Base-by-base conservation (phyloP, 345 rosid species). In the Eucalyptus urophylla region DNA sequence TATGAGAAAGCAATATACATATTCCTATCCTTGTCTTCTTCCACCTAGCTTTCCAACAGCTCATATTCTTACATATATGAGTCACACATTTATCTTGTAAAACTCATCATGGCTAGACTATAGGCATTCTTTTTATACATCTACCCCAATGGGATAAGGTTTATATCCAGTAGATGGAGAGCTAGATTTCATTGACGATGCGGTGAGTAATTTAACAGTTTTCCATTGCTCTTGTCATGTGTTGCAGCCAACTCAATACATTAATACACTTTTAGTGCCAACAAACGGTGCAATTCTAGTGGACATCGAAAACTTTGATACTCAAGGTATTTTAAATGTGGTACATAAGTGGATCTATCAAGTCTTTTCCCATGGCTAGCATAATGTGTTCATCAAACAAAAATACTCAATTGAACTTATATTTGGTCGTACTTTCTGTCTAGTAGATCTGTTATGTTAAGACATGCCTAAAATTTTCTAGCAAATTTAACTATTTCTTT, bases 231-330 rank as follows among this genome's bases (percentile, higher is more conserved):
- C 58, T 86, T 86, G 56, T 44, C 14, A 53, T 29, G n/a, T 76
- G 90, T 53, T 95, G 94, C 96, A 96, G 98, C 96, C 96, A 72
- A 92, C 93, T 90, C 92, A 94, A 90, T 96, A 97, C 90, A 91
- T 97, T 90, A 96, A 95, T 90, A 94, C 97, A 16, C 92, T 97
- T 90, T 91, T 97, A 89, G 98, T 96, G 89, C 98, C 98, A 24
- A 94, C 92, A 92, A 95, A 93, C 87, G 94, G 97, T 89, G 94
- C 91, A 86, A 92, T 97, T 92, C 93, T 91, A 16, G 89, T 96
- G 80, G 96, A 96, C 90, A 88, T 92, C 85, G 90, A 95, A 90
- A 60, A 80, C 86, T 92, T 96, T 93, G 88, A 92, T 90, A 89
- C 92, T 90, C 98, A 92, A 91, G 99, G 99, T 90, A 96, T 96